Percentiles rank a stretch among this genome's conserved stretches.
Conservation (phyloP, 306 rosid genomes). For the Cucurbita pepo region DNA sequence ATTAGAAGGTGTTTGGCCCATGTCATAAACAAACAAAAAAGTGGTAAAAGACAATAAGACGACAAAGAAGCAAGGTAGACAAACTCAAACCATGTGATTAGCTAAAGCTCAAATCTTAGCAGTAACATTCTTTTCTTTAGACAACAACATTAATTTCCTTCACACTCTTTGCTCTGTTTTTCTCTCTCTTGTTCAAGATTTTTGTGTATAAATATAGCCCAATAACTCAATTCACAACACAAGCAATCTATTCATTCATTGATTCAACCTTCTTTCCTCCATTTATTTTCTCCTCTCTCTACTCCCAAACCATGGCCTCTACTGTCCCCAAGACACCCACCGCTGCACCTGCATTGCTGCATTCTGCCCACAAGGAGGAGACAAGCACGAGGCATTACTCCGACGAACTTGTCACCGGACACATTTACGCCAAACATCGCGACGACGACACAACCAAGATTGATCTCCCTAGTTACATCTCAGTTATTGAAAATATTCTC, state of each 20-base stretch:
- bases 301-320: neutral
- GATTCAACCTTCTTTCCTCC: neutral
- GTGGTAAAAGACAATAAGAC: neutral
- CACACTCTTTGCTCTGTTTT: neutral
- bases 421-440: neutral
- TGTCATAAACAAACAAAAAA: neutral
- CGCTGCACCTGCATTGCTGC: neutral
- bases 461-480: neutral
- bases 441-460: neutral
- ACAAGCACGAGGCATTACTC: neutral
- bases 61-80: neutral
- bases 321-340: neutral
- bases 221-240: neutral
- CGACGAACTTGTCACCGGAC: neutral
- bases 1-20: too few species aligned
- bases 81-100: neutral
- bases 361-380: neutral
- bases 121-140: conserved; percentile 1
- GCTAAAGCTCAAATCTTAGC: neutral
- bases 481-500: neutral
- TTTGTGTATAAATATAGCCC: neutral
- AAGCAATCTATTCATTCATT: neutral
- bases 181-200: neutral
- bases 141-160: neutral
- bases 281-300: neutral